phyloP scores from a whole-genome alignment of 2,329 filamentous ascomycete species.

The Xylariomycetidae sp. region DNA sequence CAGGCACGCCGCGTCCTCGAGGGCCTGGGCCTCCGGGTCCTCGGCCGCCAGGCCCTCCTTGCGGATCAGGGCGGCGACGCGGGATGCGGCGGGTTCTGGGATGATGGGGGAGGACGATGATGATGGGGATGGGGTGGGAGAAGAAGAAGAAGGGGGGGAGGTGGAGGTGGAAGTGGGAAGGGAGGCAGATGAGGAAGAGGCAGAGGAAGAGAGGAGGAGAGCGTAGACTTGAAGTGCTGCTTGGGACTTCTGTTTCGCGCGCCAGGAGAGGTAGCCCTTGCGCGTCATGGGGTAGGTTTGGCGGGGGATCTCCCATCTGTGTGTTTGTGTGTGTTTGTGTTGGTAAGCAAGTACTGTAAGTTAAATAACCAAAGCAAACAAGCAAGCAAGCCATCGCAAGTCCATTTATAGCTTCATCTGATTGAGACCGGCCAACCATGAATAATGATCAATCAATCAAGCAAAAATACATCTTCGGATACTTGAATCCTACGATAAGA shows the following conservation, averaged over 20 bases:
- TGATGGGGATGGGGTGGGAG: no score
- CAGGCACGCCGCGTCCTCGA: constrained; percentile 83
- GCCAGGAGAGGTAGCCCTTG: constrained; percentile 75
- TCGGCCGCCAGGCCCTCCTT: constrained; percentile 68
- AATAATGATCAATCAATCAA: no score
- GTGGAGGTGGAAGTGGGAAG: no score
- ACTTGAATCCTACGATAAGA: not conserved
- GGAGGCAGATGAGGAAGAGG: not conserved
- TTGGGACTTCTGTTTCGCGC: constrained; percentile 68
- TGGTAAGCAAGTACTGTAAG: no score
- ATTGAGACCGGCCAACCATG: no score
- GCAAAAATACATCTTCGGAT: not conserved
- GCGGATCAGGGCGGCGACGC: constrained; percentile 67
- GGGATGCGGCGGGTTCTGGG: constrained; percentile 49
- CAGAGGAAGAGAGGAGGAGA: constrained; percentile 36
- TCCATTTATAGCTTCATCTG: no score
- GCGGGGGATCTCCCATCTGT: constrained; percentile 76
- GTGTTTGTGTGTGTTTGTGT: constrained; percentile 3
- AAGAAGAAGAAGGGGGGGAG: no score
- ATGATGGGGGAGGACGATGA: constrained; percentile 32
- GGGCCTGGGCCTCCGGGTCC: constrained; percentile 65
- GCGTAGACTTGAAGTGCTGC: constrained; percentile 49
- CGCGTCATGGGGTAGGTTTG: constrained; percentile 69
- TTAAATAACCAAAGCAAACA: no score
- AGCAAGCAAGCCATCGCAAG: no score